Conservation (phyloP, 371 early-diverging fungal genomes). For the Capillidium heterosporum region DNA sequence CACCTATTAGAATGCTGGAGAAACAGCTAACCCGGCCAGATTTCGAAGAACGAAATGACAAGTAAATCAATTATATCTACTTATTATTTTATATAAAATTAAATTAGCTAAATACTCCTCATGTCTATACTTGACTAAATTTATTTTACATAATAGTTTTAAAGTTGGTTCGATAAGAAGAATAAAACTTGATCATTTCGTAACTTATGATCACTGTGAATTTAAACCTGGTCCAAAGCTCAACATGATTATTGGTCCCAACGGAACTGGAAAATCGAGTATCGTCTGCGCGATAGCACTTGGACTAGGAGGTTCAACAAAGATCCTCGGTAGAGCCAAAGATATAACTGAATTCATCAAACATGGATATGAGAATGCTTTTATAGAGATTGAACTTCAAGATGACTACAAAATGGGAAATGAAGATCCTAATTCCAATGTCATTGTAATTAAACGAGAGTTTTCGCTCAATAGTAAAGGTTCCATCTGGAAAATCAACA, state of each 20-base stretch:
- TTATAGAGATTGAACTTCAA: conserved; percentile 60
- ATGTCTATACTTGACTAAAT: no score
- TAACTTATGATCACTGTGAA: conserved; percentile 78
- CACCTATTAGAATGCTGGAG: no score
- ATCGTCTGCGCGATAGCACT: conserved; percentile 95
- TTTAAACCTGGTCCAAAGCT: conserved; percentile 77
- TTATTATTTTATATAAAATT: no score
- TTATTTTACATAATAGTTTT: no score
- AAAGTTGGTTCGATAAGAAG: conserved; percentile 69
- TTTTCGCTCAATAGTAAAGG: conserved; percentile 45
- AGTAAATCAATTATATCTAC: no score
- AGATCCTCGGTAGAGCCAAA: conserved; percentile 69
- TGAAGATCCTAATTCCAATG: conserved; percentile 11
- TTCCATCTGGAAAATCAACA: conserved; percentile 65
- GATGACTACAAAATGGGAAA: conserved; percentile 10
- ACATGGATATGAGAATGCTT: conserved; percentile 61
- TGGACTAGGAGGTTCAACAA: conserved; percentile 79
- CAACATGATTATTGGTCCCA: conserved; percentile 95
- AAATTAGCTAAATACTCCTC: no score
- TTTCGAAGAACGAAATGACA: no score
- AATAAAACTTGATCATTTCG: conserved; percentile 67
- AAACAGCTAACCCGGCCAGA: no score
- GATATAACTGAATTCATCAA: conserved; percentile 83
- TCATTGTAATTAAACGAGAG: conserved; percentile 41
- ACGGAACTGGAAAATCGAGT: conserved; percentile 97